These are phyloP conservation scores for Triticum urartu DNA, from an alignment of 176 grass and related monocot genomes.

Conservation along the genomic window DNA sequence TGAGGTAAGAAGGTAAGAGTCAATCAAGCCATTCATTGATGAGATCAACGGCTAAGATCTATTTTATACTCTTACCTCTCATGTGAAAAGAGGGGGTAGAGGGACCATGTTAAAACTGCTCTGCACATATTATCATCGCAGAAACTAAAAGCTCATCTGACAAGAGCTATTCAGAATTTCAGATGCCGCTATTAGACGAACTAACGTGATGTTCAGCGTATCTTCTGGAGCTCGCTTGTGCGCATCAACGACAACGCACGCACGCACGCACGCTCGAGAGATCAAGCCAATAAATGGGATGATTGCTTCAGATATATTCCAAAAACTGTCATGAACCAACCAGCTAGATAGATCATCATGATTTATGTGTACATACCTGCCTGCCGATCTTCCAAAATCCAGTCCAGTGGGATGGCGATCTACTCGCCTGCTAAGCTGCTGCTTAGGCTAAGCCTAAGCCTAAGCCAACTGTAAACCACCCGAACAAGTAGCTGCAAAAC, in stretches of 20 bases:
- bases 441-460: background rate
- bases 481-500: constrained; percentile 9
- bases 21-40: no score
- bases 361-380: background rate
- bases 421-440: background rate
- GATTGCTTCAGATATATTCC: background rate
- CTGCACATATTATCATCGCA: background rate
- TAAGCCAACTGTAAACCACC: background rate
- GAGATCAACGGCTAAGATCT: no score
- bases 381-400: background rate
- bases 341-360: background rate
- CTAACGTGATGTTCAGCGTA: background rate
- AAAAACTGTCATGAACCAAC: background rate
- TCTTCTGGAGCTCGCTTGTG: background rate
- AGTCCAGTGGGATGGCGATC: background rate
- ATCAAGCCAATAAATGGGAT: background rate
- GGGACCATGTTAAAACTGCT: no score
- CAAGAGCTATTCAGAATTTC: no score
- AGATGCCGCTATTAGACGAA: no score
- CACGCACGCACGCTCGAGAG: background rate
- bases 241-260: background rate
- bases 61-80: no score
- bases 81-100: no score
- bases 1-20: no score
- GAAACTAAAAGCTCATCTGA: background rate